phyloP scores from a whole-genome alignment of 2,329 filamentous ascomycete genomes.

The Hypomyces rosellus region DNA sequence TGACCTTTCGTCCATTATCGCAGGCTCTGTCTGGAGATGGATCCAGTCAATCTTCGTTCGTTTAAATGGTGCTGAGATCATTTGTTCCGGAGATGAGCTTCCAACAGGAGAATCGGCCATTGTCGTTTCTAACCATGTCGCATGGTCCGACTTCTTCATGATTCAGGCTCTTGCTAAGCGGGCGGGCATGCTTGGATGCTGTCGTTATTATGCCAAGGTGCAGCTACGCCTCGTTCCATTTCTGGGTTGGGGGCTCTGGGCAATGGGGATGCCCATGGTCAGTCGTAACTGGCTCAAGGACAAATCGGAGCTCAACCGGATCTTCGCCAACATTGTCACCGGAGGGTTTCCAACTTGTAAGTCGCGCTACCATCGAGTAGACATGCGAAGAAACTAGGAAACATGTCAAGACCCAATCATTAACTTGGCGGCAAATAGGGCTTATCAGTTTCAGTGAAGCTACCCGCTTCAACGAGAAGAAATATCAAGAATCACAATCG shows the following conservation, averaged over 20 bases:
- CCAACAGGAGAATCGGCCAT: conserved; percentile 52
- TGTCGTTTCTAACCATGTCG: conserved; percentile 54
- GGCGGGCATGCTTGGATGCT: conserved; percentile 53
- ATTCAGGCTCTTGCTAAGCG: conserved; percentile 51
- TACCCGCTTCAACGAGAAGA: conserved; percentile 51
- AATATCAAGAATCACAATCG: conserved; percentile 42
- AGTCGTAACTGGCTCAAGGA: conserved; percentile 54
- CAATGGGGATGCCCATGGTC: conserved; percentile 59
- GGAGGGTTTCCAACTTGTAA: conserved; percentile 52
- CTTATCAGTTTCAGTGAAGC: conserved; percentile 59
- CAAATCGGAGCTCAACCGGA: conserved; percentile 47
- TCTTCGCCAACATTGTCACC: conserved; percentile 48
- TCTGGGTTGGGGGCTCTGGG: conserved; percentile 58
- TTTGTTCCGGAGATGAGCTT: conserved; percentile 45
- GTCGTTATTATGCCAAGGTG: conserved; percentile 57
- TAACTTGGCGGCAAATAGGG: conserved; percentile 34
- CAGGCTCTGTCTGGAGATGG: conserved; percentile 48
- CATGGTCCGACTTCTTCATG: conserved; percentile 59
- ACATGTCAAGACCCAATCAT: background rate
- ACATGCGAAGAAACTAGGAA: background rate
- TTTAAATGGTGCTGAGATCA: conserved; percentile 47
- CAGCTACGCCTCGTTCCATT: conserved; percentile 54
- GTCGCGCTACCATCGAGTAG: conserved; percentile 17
- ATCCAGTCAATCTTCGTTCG: conserved; percentile 52
- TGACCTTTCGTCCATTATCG: conserved; percentile 47